Percentiles rank a stretch among this genome's conserved stretches.
Evolutionary conservation across 306 rosid species (phyloP).

Genomic region (Acmispon strigosus): DNA sequence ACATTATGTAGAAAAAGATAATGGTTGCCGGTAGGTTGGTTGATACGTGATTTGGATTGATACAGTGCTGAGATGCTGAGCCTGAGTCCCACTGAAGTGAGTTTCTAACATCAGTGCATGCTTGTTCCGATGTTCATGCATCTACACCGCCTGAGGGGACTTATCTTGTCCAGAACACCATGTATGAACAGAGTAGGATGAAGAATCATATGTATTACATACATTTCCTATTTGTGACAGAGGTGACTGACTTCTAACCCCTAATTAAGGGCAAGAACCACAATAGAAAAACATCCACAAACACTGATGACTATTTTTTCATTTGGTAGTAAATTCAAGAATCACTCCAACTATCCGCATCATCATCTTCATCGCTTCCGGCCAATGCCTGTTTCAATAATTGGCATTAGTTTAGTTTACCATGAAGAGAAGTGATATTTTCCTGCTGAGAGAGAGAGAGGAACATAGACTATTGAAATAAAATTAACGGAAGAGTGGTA

Average conservation of each 20-base stretch:
- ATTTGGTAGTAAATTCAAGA: slow-evolving; percentile 31
- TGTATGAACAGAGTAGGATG: slow-evolving; percentile 33
- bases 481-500: slow-evolving; percentile 16
- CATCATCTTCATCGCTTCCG: slow-evolving; percentile 89
- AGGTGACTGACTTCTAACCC: slow-evolving; percentile 11
- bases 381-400: slow-evolving; percentile 66
- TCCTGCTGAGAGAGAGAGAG: neutral
- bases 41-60: slow-evolving; percentile 25
- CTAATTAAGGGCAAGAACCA: slow-evolving; percentile 17
- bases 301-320: neutral
- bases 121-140: slow-evolving; percentile 12
- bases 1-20: slow-evolving; percentile 22
- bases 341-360: slow-evolving; percentile 79
- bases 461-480: neutral
- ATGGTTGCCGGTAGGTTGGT: slow-evolving; percentile 9
- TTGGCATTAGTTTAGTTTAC: slow-evolving; percentile 17
- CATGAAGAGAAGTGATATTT: neutral
- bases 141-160: slow-evolving; percentile 5
- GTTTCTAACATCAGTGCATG: slow-evolving; percentile 11
- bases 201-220: slow-evolving; percentile 25
- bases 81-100: slow-evolving; percentile 27
- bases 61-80: slow-evolving; percentile 43
- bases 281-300: slow-evolving; percentile 5
- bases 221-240: slow-evolving; percentile 19
- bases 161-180: slow-evolving; percentile 17